These are phyloP conservation scores for Firmiana major DNA, from an alignment of 345 rosid genomes.

Conservation along the genomic window DNA sequence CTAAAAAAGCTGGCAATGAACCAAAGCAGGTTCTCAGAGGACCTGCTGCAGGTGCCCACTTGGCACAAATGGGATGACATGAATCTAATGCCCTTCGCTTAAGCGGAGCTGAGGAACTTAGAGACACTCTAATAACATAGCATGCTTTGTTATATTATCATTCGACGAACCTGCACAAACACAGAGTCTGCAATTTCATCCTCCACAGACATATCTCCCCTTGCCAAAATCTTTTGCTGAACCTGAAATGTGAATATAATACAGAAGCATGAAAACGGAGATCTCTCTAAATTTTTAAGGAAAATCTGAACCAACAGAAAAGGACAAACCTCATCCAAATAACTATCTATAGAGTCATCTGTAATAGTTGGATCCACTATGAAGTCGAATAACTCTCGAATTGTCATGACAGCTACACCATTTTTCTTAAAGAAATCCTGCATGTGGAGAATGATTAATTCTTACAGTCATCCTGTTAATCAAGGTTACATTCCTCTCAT, in stretches of 20 bases:
- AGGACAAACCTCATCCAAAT: constrained; percentile 71
- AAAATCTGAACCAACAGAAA: not conserved
- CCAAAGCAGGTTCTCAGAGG: not conserved
- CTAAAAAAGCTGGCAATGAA: not conserved
- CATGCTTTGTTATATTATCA: not conserved
- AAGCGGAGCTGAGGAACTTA: not conserved
- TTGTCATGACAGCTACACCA: constrained; percentile 94
- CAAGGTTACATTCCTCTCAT: not conserved
- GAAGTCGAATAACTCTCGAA: constrained; percentile 88
- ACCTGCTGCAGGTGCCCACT: not conserved
- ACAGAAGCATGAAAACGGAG: not conserved
- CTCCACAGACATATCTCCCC: constrained; percentile 71
- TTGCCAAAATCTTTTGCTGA: constrained; percentile 61
- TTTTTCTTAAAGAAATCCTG: constrained; percentile 90
- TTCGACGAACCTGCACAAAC: constrained; percentile 70
- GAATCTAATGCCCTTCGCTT: not conserved
- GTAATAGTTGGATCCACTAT: constrained; percentile 85
- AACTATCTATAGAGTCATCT: constrained; percentile 72
- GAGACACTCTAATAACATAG: not conserved
- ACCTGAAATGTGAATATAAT: constrained; percentile 34
- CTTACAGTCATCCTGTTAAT: constrained; percentile 2
- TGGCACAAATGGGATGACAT: not conserved
- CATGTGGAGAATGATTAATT: not conserved
- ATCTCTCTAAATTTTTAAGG: not conserved
- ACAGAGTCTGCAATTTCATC: constrained; percentile 95